Conservation (phyloP, 177 flowering plant species). For the Vitis hybrid region DNA sequence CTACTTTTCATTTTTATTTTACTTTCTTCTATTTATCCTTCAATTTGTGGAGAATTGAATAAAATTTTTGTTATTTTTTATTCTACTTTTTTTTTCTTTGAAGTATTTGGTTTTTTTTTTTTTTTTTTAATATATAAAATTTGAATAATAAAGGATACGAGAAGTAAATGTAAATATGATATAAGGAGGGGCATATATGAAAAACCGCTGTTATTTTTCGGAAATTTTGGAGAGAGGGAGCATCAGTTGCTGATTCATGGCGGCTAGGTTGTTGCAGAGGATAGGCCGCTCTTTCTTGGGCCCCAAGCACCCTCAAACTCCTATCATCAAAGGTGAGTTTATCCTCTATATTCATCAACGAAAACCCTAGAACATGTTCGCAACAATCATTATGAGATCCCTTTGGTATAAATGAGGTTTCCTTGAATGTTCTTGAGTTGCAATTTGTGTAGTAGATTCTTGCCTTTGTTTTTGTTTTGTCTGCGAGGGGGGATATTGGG, state of each 20-base stretch:
- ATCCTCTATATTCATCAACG: constrained; percentile 1
- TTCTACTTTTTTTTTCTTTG: too few relatives aligned
- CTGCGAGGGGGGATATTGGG: not conserved
- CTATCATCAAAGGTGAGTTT: constrained; percentile 18
- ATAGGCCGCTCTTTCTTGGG: constrained; percentile 14
- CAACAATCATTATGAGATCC: too few relatives aligned
- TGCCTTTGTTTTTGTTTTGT: not conserved
- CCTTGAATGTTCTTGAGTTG: not conserved
- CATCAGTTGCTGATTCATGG: constrained; percentile 12
- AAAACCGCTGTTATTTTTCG: not conserved
- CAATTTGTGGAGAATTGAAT: too few relatives aligned
- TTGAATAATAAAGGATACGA: too few relatives aligned
- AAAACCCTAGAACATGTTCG: constrained; percentile 11
- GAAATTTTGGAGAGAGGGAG: not conserved
- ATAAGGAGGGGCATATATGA: too few relatives aligned
- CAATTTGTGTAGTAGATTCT: not conserved
- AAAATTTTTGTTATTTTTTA: too few relatives aligned
- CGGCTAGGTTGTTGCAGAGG: constrained; percentile 27
- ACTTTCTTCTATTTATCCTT: too few relatives aligned
- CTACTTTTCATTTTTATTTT: too few relatives aligned
- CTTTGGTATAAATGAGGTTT: not conserved
- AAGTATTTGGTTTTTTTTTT: too few relatives aligned
- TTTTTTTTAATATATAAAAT: too few relatives aligned
- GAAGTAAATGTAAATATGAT: too few relatives aligned
- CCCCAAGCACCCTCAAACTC: constrained; percentile 7